Evolutionary conservation across 768 basidiomycete genomes (phyloP).

Genomic region (Hygrophoropsis aurantiaca): DNA sequence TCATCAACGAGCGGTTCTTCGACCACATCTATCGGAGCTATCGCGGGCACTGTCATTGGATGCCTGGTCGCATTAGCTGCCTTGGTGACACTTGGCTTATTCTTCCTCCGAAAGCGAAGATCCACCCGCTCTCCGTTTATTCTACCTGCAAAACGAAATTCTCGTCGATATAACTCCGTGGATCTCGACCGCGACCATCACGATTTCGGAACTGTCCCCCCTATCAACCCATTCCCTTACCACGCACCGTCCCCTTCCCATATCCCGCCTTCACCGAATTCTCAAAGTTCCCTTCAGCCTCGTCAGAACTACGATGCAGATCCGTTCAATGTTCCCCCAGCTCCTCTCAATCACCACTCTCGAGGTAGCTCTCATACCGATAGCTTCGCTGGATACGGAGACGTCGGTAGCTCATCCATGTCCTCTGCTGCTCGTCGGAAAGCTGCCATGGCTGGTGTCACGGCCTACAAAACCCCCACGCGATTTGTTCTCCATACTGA

Average conservation of each 20-base stretch:
- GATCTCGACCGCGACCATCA: constrained; percentile 33
- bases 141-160: constrained; percentile 21
- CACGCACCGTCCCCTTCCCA: constrained; percentile 2
- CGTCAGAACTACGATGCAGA: too few species aligned
- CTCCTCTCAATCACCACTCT: constrained; percentile 12
- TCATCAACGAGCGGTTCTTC: constrained; percentile 18
- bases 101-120: constrained; percentile 41
- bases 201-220: constrained; percentile 31
- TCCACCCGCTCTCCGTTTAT: constrained; percentile 26
- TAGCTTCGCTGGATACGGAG: constrained; percentile 18
- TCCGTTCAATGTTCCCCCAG: background rate
- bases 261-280: constrained; percentile 7
- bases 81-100: constrained; percentile 49
- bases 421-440: constrained; percentile 49
- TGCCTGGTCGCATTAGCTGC: constrained; percentile 53
- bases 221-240: constrained; percentile 20
- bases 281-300: background rate
- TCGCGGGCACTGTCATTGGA: constrained; percentile 51
- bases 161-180: constrained; percentile 35
- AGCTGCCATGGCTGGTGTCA: constrained; percentile 51
- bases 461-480: constrained; percentile 40
- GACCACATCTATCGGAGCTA: constrained; percentile 42
- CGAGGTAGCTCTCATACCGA: constrained; percentile 17
- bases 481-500: constrained; percentile 72
- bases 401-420: constrained; percentile 19